Percentiles rank a stretch among this genome's conserved stretches.
Conservation (phyloP, 345 rosid species). For the Eucalyptus sp. region DNA sequence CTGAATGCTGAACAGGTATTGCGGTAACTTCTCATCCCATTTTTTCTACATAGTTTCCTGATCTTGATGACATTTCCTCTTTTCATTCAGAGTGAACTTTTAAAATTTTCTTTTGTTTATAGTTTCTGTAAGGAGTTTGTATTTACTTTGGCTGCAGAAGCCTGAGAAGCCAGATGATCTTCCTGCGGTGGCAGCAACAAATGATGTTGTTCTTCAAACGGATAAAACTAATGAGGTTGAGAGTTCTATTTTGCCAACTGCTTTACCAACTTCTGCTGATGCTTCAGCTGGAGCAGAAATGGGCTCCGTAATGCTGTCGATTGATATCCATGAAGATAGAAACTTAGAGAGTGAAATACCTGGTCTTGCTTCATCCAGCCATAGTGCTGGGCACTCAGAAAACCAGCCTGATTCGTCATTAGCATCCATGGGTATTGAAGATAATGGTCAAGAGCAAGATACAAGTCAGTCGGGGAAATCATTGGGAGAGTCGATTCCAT, state of each 20-base stretch:
- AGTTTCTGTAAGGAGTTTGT: neutral
- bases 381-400: slow-evolving; percentile 39
- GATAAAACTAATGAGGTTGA: slow-evolving; percentile 31
- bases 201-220: slow-evolving; percentile 6
- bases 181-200: slow-evolving; percentile 1
- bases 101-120: neutral
- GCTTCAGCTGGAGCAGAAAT: slow-evolving; percentile 25
- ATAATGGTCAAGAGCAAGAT: slow-evolving; percentile 48
- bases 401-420: slow-evolving; percentile 40
- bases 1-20: slow-evolving; percentile 17
- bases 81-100: neutral
- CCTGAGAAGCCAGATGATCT: slow-evolving; percentile 36
- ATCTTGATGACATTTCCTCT: neutral
- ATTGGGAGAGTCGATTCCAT: slow-evolving; percentile 36
- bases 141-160: slow-evolving; percentile 11
- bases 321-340: slow-evolving; percentile 25
- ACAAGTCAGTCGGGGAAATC: slow-evolving; percentile 36
- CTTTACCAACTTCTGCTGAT: slow-evolving; percentile 33
- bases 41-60: neutral
- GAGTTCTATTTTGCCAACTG: slow-evolving; percentile 24
- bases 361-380: slow-evolving; percentile 64
- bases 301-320: slow-evolving; percentile 11
- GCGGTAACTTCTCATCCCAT: neutral
- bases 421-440: slow-evolving; percentile 47
- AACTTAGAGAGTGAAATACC: slow-evolving; percentile 66